Percentiles rank a stretch among this genome's conserved stretches.
Evolutionary conservation across 345 rosid genomes (phyloP).

Genomic region (Jatropha curcas): DNA sequence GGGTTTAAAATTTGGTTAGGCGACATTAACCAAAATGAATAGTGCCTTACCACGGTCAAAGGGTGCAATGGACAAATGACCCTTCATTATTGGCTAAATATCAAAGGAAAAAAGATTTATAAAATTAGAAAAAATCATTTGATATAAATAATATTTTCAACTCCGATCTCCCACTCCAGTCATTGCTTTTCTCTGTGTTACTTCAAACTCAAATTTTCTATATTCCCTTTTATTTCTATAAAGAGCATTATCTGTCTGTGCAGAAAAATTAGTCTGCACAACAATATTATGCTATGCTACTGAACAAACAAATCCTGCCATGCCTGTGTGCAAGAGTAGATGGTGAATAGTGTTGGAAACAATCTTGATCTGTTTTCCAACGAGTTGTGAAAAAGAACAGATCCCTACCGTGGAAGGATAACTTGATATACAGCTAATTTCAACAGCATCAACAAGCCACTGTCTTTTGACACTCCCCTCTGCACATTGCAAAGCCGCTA

Average conservation of each 20-base stretch:
- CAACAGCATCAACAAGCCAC: constrained; percentile 80
- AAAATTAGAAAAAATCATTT: too few relatives aligned
- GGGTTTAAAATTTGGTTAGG: not conserved
- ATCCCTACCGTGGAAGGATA: constrained; percentile 79
- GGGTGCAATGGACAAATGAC: too few relatives aligned
- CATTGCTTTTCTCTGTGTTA: not conserved
- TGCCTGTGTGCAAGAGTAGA: not conserved
- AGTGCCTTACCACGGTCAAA: too few relatives aligned
- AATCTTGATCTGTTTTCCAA: not conserved
- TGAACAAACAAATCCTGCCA: not conserved
- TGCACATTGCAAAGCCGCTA: constrained; percentile 60
- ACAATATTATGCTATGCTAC: too few relatives aligned
- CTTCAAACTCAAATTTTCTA: too few relatives aligned
- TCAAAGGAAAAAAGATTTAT: too few relatives aligned
- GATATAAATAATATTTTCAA: too few relatives aligned
- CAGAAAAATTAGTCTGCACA: not conserved
- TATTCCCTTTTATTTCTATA: not conserved
- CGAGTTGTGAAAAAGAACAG: not conserved
- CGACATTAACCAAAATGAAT: not conserved
- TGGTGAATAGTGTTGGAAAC: not conserved
- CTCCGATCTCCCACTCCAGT: not conserved
- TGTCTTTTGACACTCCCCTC: constrained; percentile 77
- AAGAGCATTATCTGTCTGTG: not conserved
- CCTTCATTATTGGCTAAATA: too few relatives aligned
- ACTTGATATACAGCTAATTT: constrained; percentile 78